phyloP scores from a whole-genome alignment of 2,329 filamentous ascomycete species.

The Diaporthe nobilis region DNA sequence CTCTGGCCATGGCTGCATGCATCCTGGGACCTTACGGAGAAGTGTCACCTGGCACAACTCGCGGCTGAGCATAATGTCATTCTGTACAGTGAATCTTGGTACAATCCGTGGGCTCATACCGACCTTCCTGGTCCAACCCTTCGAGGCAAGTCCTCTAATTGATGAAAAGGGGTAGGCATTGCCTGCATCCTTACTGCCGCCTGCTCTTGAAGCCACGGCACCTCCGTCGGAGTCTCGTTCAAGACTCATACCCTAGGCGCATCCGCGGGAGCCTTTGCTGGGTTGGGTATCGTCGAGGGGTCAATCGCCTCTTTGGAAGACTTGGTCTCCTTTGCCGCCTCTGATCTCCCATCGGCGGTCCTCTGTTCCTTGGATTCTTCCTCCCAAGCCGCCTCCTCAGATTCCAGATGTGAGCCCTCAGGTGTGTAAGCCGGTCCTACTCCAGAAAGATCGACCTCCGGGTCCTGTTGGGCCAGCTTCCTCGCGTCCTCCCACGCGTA shows the following conservation, averaged over 20 bases:
- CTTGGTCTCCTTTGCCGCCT: conserved; percentile 34
- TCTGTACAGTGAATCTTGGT: conserved; percentile 18
- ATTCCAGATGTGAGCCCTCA: conserved; percentile 45
- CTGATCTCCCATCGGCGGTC: conserved; percentile 39
- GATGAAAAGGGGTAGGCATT: conserved; percentile 6
- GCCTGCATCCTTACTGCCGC: neutral
- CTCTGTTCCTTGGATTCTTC: conserved; percentile 47
- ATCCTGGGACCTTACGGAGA: no score
- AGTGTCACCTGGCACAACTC: conserved; percentile 7
- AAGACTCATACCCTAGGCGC: conserved; percentile 36
- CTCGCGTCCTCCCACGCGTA: conserved; percentile 88
- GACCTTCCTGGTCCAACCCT: neutral
- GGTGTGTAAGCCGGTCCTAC: conserved; percentile 66
- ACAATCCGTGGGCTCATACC: conserved; percentile 9
- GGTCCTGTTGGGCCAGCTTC: conserved; percentile 74
- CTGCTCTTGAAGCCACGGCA: neutral
- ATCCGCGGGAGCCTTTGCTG: conserved; percentile 37
- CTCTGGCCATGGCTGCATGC: neutral
- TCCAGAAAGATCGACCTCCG: conserved; percentile 73
- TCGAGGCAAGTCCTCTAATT: neutral
- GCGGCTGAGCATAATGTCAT: neutral
- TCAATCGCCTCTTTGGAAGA: conserved; percentile 40
- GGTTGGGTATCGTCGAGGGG: conserved; percentile 37
- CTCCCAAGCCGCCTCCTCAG: conserved; percentile 53
- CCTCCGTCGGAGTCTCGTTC: conserved; percentile 2